These are phyloP conservation scores for Aspergillus taichungensis DNA, from an alignment of 495 filamentous ascomycete species.

Conservation along the genomic window DNA sequence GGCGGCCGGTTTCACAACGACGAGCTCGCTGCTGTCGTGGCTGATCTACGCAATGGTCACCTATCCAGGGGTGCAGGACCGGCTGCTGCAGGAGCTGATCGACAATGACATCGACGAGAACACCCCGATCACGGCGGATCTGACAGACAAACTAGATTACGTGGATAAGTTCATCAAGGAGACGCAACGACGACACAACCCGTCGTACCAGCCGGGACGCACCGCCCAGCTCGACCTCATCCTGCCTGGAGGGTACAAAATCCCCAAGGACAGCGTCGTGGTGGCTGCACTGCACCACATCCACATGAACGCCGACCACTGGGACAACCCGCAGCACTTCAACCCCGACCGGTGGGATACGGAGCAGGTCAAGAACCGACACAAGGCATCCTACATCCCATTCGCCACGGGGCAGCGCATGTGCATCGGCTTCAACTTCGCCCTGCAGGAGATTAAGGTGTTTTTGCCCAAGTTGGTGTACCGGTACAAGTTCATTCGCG, in stretches of 20 bases:
- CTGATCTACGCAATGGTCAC: conserved; percentile 39
- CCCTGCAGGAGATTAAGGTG: conserved; percentile 44
- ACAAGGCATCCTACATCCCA: conserved; percentile 39
- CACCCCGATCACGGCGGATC: conserved; percentile 30
- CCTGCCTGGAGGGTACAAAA: conserved; percentile 46
- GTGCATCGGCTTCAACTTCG: conserved; percentile 54
- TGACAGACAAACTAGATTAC: conserved; percentile 30
- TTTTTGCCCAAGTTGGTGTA: conserved; percentile 44
- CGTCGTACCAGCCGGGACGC: conserved; percentile 46
- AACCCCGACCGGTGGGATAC: conserved; percentile 49
- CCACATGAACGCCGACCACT: conserved; percentile 43
- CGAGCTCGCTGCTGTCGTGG: conserved; percentile 44
- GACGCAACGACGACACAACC: conserved; percentile 45
- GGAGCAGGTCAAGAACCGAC: conserved; percentile 35
- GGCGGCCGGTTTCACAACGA: conserved; percentile 49
- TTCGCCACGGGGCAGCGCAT: conserved; percentile 42
- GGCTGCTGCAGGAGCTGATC: conserved; percentile 44
- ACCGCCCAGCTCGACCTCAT: conserved; percentile 42
- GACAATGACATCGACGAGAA: conserved; percentile 35
- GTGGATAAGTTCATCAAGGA: conserved; percentile 53
- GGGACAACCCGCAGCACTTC: conserved; percentile 44
- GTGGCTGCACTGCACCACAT: conserved; percentile 42
- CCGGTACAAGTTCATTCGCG: conserved; percentile 40
- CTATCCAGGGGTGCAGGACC: conserved; percentile 43
- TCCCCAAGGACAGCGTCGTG: conserved; percentile 38